These are phyloP conservation scores for Geoglossum cookeanum DNA, from an alignment of 2,329 filamentous ascomycete genomes.

Conservation along the genomic window DNA sequence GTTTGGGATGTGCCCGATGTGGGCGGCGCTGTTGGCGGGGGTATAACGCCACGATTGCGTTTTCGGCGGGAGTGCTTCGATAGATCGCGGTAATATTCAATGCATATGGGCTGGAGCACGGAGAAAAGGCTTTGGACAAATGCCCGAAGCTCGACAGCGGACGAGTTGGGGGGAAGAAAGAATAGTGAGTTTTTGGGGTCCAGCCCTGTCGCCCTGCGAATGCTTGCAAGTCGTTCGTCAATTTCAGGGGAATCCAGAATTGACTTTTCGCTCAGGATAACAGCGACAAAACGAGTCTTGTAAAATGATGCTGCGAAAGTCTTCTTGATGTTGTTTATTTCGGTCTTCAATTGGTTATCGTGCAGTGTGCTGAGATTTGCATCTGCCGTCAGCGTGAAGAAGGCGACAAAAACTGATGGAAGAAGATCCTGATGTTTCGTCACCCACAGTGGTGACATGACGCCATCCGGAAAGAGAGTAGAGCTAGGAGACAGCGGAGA, in stretches of 20 bases:
- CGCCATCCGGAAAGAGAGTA: slow-evolving; percentile 69
- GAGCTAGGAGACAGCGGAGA: slow-evolving; percentile 77
- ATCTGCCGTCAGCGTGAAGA: slow-evolving; percentile 60
- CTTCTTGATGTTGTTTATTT: slow-evolving; percentile 60
- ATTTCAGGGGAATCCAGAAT: slow-evolving; percentile 37
- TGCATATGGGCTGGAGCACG: slow-evolving; percentile 50
- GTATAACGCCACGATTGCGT: slow-evolving; percentile 56
- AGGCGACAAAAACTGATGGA: slow-evolving; percentile 61
- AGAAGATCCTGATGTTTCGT: slow-evolving; percentile 74
- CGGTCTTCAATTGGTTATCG: slow-evolving; percentile 73
- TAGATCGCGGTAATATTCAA: slow-evolving; percentile 87
- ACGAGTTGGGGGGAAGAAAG: slow-evolving; percentile 57
- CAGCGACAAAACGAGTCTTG: slow-evolving; percentile 57
- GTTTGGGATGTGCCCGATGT: slow-evolving; percentile 72
- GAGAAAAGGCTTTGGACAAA: slow-evolving; percentile 57
- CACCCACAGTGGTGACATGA: slow-evolving; percentile 67
- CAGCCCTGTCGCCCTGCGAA: slow-evolving; percentile 59
- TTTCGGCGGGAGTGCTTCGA: slow-evolving; percentile 87
- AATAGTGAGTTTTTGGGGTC: slow-evolving; percentile 68
- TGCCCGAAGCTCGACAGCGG: slow-evolving; percentile 48
- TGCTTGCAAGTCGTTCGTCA: slow-evolving; percentile 60
- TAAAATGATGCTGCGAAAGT: slow-evolving; percentile 41
- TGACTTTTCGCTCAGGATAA: slow-evolving; percentile 55
- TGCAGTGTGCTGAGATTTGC: slow-evolving; percentile 54
- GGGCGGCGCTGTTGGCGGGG: slow-evolving; percentile 64